Base-by-base conservation (phyloP, 495 filamentous ascomycete genomes). In the Daldinia bambusicola region DNA sequence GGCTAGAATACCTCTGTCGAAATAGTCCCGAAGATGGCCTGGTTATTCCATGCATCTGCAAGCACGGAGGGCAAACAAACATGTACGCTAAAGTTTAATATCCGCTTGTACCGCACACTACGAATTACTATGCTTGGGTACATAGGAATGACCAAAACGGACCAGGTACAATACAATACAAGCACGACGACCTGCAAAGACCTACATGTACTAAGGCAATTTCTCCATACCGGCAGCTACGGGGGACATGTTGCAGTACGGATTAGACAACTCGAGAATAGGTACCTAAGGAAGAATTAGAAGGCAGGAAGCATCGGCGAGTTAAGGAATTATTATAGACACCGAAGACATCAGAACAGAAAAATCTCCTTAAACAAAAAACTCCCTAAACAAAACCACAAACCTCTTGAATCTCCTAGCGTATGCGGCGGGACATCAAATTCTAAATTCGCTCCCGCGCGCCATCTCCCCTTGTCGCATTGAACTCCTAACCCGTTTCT, bases 171-270 rank as follows among this genome's bases (percentile, higher is more conserved):
- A 22, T 26, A 26, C 26, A 26, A 26, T 26, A 26, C 26, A 26
- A 26, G 26, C 26, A 26, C 26, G 26, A n/a, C n/a, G 16, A 48
- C 48, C 18, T 40, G 38, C 32, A 36, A 3, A 31, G 18, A 50
- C 22, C 26, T 61, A 48, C n/a, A n/a, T n/a, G n/a, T n/a, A n/a
- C n/a, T n/a, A n/a, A n/a, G n/a, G n/a, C n/a, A n/a, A n/a, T 65
- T 63, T 65, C 61, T 50, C 61, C 55, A 65, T 70, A 56, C 61
- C 61, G 67, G 67, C 45, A 70, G 43, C 61, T 70, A 63, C 66
- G 59, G 59, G 59, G 59, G 66, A 41, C 40, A 63, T 63, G 18
- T 43, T 63, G 66, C 37, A 63, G 48, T 63, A 62, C 51, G 55
- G 55, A 26, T 40, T 36, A 38, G 8, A 57, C 31, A 48, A 45